Evolutionary conservation across 202 grass and related monocot species (phyloP).

Genomic region (Eragrostis tef): DNA sequence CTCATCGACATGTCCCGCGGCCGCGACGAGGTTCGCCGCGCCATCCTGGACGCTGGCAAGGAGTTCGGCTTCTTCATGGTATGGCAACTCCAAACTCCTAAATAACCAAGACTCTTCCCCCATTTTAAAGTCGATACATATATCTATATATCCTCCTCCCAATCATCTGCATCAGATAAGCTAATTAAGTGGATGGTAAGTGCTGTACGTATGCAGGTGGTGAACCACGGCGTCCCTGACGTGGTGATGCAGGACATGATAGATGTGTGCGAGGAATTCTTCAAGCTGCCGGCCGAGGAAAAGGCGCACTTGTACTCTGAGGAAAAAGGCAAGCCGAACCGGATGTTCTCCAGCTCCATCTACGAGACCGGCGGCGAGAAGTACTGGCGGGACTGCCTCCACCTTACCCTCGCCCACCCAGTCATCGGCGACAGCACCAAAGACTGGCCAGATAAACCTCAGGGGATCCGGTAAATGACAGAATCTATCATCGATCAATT

Average conservation of each 20-base stretch:
- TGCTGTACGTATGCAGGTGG: slow-evolving; percentile 5
- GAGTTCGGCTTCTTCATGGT: slow-evolving; percentile 58
- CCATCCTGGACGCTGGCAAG: slow-evolving; percentile 47
- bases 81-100: slow-evolving; percentile 19
- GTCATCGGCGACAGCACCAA: slow-evolving; percentile 35
- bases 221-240: slow-evolving; percentile 53
- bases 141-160: too few species aligned
- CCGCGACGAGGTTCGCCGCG: slow-evolving; percentile 32
- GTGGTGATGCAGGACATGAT: slow-evolving; percentile 41
- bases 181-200: too few species aligned
- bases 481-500: too few species aligned
- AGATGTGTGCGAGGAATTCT: slow-evolving; percentile 52
- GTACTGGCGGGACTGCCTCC: slow-evolving; percentile 60
- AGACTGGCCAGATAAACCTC: slow-evolving; percentile 60
- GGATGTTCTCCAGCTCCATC: slow-evolving; percentile 49
- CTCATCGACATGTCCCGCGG: slow-evolving; percentile 47
- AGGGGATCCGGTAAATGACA: background rate
- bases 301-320: slow-evolving; percentile 49
- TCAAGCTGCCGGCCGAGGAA: slow-evolving; percentile 44
- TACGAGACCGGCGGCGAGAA: slow-evolving; percentile 36
- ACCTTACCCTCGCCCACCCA: slow-evolving; percentile 46
- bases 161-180: too few species aligned
- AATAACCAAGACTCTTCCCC: background rate
- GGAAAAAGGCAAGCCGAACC: slow-evolving; percentile 31
- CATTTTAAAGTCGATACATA: too few species aligned